Evolutionary conservation across 805 yeast species (phyloP), one percentile per base, ranked within the genome.

Genomic region (Ogataea ramenticola): DNA sequence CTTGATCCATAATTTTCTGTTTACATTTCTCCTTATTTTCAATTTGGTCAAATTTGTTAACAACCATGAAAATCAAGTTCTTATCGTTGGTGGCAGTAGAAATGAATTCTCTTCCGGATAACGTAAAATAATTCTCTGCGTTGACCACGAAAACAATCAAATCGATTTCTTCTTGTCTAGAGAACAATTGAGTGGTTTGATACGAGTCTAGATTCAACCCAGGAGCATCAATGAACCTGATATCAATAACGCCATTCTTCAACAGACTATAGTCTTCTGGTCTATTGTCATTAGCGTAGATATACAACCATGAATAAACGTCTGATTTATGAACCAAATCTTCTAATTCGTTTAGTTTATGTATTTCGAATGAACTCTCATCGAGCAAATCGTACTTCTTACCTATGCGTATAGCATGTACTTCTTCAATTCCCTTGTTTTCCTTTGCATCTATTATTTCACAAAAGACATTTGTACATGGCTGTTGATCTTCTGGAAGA

Each of bases 151-250:
- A 95, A 1, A 93, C 91, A 3, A 93, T 96, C 51, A 93, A 71
- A 61, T 93, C 99, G 49, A 93, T 93, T 57, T 93, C 99, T 57
- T 93, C 98, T 66, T 93, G 98, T 47, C 97, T 78, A 2, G 96
- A 84, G 60, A 91, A 90, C 0, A 93, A 89, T 57, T 91, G 96
- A 1, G 96, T 86, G 0, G 99, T 93, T 60, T 88, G 96, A 54
- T 83, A 84, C 4, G 93, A 86, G 56, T 91, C 97, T 73, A 89
- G 74, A 60, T 93, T 93, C 45, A 93, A 71, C 0, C 99, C 99
- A 0, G 99, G 99, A 0, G 98, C 97, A 66, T 93, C 99, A 43
- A 93, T 93, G 48, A 93, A 70, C 21, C 90, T 79, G 45, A 93
- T 89, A 57, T 93, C 97, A 35, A 91, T 87, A 10, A 88, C 85